These are phyloP conservation scores for Colletotrichum aenigma DNA, from an alignment of 2,329 filamentous ascomycete species.

Conservation along the genomic window DNA sequence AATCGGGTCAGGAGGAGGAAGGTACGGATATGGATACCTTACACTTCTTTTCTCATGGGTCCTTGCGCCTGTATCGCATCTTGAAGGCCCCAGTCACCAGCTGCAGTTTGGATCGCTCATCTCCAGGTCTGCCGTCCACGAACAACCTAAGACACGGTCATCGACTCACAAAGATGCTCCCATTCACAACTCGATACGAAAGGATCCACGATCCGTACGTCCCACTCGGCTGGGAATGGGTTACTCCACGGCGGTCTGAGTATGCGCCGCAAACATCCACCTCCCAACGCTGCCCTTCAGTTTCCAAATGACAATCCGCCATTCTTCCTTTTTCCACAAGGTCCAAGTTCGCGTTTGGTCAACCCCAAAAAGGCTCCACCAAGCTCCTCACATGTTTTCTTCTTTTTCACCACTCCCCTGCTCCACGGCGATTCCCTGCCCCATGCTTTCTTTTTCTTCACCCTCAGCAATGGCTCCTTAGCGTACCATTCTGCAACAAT, in stretches of 20 bases:
- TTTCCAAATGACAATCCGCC: background rate
- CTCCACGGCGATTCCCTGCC: background rate
- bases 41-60: background rate
- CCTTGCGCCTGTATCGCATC: background rate
- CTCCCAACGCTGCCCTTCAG: background rate
- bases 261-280: background rate
- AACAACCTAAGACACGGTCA: background rate
- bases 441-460: background rate
- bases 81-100: background rate
- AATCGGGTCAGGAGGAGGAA: background rate
- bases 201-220: background rate
- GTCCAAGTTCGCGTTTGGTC: background rate
- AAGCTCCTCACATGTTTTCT: constrained; percentile 1
- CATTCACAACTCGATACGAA: background rate
- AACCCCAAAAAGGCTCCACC: background rate
- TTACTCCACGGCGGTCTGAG: background rate
- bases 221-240: background rate
- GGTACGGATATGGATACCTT: background rate
- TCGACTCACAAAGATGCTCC: background rate
- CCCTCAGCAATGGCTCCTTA: background rate
- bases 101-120: background rate
- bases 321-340: constrained; percentile 3
- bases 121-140: background rate
- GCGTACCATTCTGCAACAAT: constrained; percentile 19
- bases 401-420: background rate